Conservation (phyloP, 768 basidiomycete species). For the Pluteus cervinus region DNA sequence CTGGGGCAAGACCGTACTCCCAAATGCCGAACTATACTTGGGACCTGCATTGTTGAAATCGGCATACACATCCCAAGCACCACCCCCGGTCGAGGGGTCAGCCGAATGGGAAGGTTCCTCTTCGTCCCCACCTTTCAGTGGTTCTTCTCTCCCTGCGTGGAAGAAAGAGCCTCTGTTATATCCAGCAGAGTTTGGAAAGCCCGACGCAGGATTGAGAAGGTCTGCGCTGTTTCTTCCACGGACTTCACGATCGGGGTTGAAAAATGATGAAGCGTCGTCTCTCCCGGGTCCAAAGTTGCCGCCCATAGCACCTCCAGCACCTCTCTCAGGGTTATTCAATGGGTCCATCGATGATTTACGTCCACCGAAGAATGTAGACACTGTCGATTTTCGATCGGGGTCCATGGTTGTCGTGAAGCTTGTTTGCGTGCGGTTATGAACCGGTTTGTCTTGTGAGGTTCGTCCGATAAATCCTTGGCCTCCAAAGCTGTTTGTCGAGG, state of each 20-base stretch:
- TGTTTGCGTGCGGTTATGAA: too few relatives aligned
- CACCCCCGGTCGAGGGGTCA: too few relatives aligned
- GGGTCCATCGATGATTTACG: constrained; percentile 57
- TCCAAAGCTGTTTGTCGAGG: too few relatives aligned
- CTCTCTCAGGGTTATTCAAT: constrained; percentile 43
- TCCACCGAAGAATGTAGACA: constrained; percentile 75
- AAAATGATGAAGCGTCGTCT: constrained; percentile 72
- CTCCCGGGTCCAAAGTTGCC: too few relatives aligned
- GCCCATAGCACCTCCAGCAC: too few relatives aligned
- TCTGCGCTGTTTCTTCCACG: constrained; percentile 24
- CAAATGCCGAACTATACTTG: constrained; percentile 63
- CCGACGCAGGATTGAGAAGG: too few relatives aligned
- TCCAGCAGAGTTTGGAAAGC: constrained; percentile 43
- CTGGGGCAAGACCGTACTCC: too few relatives aligned
- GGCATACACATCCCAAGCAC: constrained; percentile 76
- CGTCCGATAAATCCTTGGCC: too few relatives aligned
- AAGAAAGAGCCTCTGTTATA: constrained; percentile 72
- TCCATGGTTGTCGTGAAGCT: constrained; percentile 45
- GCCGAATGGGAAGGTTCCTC: constrained; percentile 49
- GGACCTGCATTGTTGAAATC: constrained; percentile 89
- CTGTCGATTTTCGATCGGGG: constrained; percentile 70
- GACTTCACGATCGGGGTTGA: constrained; percentile 42
- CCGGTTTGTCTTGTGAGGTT: too few relatives aligned
- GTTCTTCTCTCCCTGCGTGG: constrained; percentile 64
- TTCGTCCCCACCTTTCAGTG: constrained; percentile 71